Evolutionary conservation across 192 early-diverging fungal genomes (phyloP).

Genomic region (Backusella liffmaniae): DNA sequence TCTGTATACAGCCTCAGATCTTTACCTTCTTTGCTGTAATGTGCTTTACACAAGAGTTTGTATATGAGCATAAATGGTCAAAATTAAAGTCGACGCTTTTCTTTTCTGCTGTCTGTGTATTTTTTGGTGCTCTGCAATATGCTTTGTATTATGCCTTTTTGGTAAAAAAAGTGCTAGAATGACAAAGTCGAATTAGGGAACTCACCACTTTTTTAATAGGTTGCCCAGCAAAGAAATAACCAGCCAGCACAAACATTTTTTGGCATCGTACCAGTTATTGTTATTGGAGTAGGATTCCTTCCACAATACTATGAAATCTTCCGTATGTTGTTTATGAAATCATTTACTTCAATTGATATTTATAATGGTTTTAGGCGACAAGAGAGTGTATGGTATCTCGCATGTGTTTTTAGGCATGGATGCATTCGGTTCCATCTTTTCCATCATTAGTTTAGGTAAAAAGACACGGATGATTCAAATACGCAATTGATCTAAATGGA

Average conservation of each 20-base stretch:
- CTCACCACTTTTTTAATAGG: constrained; percentile 1
- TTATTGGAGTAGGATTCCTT: constrained; percentile 39
- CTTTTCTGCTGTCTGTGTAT: background rate
- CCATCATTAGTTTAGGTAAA: constrained; percentile 41
- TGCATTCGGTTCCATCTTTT: constrained; percentile 42
- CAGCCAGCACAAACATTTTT: constrained; percentile 36
- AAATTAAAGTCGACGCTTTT: background rate
- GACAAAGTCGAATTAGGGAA: background rate
- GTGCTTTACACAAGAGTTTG: constrained; percentile 39
- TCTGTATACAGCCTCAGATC: constrained; percentile 47
- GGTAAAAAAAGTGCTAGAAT: background rate
- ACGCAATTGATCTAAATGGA: background rate
- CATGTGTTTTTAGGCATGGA: constrained; percentile 46
- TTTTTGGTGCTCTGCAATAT: constrained; percentile 22
- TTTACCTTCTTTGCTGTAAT: constrained; percentile 39
- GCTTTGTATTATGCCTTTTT: constrained; percentile 23
- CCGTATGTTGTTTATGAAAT: constrained; percentile 7
- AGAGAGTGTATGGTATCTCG: constrained; percentile 38
- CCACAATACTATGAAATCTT: constrained; percentile 47
- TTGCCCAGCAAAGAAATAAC: constrained; percentile 25
- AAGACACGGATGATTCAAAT: background rate
- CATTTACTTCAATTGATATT: background rate
- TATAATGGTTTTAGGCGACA: constrained; percentile 17
- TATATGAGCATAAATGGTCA: constrained; percentile 33
- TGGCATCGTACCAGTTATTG: constrained; percentile 42